These are phyloP conservation scores for Dactylellina parvicollis DNA, from an alignment of 2,329 filamentous ascomycete genomes.

Conservation along the genomic window DNA sequence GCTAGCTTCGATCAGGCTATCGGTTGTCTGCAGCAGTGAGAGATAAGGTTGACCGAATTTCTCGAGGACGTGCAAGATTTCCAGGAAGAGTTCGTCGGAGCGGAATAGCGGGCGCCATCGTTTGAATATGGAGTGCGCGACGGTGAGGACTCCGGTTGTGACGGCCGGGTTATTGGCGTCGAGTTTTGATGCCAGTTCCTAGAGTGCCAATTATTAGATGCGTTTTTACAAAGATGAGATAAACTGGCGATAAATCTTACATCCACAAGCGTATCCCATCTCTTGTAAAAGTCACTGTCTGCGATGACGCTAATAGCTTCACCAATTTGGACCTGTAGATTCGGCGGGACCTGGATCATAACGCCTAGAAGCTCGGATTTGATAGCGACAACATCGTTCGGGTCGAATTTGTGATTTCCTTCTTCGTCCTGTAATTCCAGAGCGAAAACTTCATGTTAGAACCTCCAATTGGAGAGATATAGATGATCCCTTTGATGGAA, in stretches of 20 bases:
- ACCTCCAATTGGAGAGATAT: background rate
- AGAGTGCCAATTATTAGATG: constrained; percentile 11
- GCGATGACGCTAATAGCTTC: constrained; percentile 97
- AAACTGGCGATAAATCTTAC: constrained; percentile 63
- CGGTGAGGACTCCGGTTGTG: constrained; percentile 80
- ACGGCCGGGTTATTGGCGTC: constrained; percentile 75
- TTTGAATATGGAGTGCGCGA: constrained; percentile 97
- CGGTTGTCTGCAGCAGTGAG: constrained; percentile 72
- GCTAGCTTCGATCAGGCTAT: constrained; percentile 74
- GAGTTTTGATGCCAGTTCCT: constrained; percentile 49
- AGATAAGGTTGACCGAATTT: constrained; percentile 88
- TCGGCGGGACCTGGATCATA: constrained; percentile 90
- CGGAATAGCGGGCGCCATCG: constrained; percentile 94
- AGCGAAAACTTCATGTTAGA: constrained; percentile 39
- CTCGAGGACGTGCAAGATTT: constrained; percentile 93
- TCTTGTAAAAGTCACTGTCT: constrained; percentile 95
- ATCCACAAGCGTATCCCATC: constrained; percentile 94
- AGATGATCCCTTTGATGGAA: constrained; percentile 51
- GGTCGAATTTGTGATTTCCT: constrained; percentile 86
- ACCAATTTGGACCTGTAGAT: constrained; percentile 90
- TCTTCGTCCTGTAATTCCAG: constrained; percentile 76
- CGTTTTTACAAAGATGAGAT: background rate
- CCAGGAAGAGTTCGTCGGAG: constrained; percentile 89
- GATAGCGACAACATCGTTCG: constrained; percentile 85
- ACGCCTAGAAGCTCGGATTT: constrained; percentile 94